phyloP scores from a whole-genome alignment of 352 stramenopile genomes.

The Phytophthora idaei region DNA sequence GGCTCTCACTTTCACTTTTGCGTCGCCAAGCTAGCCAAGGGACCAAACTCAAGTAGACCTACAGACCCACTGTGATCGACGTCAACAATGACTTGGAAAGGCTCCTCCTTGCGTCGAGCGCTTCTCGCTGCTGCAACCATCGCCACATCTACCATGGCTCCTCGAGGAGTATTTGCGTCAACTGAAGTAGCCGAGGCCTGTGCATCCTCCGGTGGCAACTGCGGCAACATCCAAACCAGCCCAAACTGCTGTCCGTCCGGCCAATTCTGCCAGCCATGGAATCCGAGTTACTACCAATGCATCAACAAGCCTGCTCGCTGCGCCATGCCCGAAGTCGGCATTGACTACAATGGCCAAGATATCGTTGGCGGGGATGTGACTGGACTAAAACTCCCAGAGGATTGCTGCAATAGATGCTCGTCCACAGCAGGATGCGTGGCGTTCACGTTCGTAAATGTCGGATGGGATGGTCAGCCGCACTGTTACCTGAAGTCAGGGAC shows the following conservation, averaged over 20 bases:
- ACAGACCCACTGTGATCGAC: neutral
- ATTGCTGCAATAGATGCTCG: constrained; percentile 26
- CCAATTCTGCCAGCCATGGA: constrained; percentile 58
- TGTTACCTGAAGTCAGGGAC: constrained; percentile 41
- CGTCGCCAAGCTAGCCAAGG: neutral
- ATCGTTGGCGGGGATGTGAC: constrained; percentile 14
- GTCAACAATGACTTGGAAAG: constrained; percentile 3
- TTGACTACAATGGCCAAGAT: constrained; percentile 42
- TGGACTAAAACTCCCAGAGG: constrained; percentile 10
- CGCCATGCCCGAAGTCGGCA: constrained; percentile 30
- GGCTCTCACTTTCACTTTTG: constrained; percentile 9
- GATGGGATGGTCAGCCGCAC: constrained; percentile 30
- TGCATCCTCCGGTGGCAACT: constrained; percentile 15
- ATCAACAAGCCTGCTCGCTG: constrained; percentile 33
- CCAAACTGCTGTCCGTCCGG: constrained; percentile 41
- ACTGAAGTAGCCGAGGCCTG: constrained; percentile 13
- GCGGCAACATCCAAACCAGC: constrained; percentile 30
- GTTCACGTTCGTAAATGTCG: constrained; percentile 39
- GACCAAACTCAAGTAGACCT: neutral
- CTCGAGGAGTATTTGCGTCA: neutral
- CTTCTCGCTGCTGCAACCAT: neutral
- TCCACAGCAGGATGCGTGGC: constrained; percentile 18
- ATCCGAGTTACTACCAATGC: constrained; percentile 52
- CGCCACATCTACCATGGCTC: neutral
- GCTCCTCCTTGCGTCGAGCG: neutral